Evolutionary conservation across 2,329 filamentous ascomycete species (phyloP), one percentile per base, ranked within the genome.

Genomic region (Colletotrichum sp.): DNA sequence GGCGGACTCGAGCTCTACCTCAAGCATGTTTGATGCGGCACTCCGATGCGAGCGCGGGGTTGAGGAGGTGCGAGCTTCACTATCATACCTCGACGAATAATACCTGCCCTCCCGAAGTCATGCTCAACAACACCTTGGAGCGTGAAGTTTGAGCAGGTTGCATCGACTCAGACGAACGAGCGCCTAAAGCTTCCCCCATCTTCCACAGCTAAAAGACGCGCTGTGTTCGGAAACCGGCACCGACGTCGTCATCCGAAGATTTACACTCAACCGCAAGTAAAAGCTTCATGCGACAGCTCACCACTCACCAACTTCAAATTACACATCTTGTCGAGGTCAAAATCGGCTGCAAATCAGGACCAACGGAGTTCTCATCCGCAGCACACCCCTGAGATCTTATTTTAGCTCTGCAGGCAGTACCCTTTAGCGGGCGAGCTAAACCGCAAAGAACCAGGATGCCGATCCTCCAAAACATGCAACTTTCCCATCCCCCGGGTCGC

Each of bases 11-110:
- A 63, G 63, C 69, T 72, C 32, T 21, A 49, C 6, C 44, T 15
- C n/a, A 49, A 65, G 63, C n/a, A 73, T 34, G 18, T 60, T 65
- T 65, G 24, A 64, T 59, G 32, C 63, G 32, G 57, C 69, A 59
- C 39, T 59, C 63, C 69, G 63, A 76, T 76, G 73, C 73, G 73
- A 76, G 69, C 28, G 55, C 39, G 70, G 68, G 30, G 28, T 24
- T 16, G 18, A 62, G 26, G 52, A 30, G n/a, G 63, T 36, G 1
- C 26, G 34, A 67, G 70, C n/a, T 21, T 28, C 0, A 1, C 16
- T 39, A 39, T 15, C 9, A 30, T 8, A 34, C 26, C 24, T 26
- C 24, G 24, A 26, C 24, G 24, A 26, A 26, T 26, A 26, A 26
- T 26, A 26, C 24, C 24, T 26, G 24, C 24, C 24, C 24, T 26